phyloP scores from a whole-genome alignment of 441 rosid species.

The Corymbia calophylla region DNA sequence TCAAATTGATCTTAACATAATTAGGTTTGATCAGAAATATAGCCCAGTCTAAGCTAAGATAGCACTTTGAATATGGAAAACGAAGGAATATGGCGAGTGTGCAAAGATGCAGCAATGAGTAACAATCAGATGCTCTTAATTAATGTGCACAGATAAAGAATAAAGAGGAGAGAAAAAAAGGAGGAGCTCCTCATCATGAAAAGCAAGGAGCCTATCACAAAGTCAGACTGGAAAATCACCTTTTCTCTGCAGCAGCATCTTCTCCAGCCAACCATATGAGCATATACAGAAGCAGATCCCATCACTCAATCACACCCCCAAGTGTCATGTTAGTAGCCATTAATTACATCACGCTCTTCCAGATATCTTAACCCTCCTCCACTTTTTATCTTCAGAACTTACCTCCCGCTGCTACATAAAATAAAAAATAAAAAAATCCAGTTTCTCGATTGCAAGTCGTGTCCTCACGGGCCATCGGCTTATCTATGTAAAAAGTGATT shows the following conservation, averaged over 20 bases:
- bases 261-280: background rate
- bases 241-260: background rate
- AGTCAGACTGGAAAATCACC: background rate
- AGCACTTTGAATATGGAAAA: background rate
- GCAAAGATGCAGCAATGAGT: background rate
- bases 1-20: background rate
- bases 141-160: background rate
- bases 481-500: background rate
- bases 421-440: background rate
- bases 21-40: background rate
- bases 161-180: background rate
- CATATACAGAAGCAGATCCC: background rate
- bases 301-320: background rate
- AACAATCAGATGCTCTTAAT: background rate
- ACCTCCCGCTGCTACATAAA: background rate
- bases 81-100: background rate
- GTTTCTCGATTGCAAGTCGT: too few species aligned
- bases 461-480: background rate
- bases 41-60: background rate
- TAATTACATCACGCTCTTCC: background rate
- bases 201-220: background rate
- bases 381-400: background rate
- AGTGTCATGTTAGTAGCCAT: background rate
- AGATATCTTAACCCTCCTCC: background rate
- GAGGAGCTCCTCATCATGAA: background rate